Evolutionary conservation across 2,329 filamentous ascomycete species (phyloP).

Genomic region (Aspergillus melleus): DNA sequence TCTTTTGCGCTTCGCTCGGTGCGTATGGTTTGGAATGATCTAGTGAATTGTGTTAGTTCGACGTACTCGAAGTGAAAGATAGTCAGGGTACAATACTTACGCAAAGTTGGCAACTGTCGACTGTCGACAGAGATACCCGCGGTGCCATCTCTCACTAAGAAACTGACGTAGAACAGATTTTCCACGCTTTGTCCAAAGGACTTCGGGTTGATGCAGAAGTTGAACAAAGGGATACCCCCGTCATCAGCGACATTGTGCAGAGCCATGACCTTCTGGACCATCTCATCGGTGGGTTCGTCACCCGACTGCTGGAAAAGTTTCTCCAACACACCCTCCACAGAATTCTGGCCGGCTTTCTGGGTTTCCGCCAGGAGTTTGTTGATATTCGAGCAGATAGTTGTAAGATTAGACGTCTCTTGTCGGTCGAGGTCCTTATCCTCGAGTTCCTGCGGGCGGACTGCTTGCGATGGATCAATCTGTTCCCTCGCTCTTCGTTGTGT

Average conservation of each 20-base stretch:
- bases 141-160: constrained; percentile 83
- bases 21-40: constrained; percentile 47
- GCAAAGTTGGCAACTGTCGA: constrained; percentile 72
- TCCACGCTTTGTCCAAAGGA: constrained; percentile 95
- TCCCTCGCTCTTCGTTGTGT: constrained; percentile 70
- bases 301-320: constrained; percentile 13
- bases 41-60: constrained; percentile 28
- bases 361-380: constrained; percentile 57
- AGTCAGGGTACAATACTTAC: constrained; percentile 54
- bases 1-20: constrained; percentile 49
- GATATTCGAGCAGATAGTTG: constrained; percentile 75
- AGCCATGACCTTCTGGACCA: constrained; percentile 58
- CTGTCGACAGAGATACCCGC: constrained; percentile 73
- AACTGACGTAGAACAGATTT: constrained; percentile 95
- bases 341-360: constrained; percentile 47
- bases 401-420: constrained; percentile 76
- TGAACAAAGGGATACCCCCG: constrained; percentile 75
- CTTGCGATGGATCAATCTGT: constrained; percentile 66
- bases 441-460: constrained; percentile 73
- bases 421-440: constrained; percentile 71
- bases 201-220: constrained; percentile 83
- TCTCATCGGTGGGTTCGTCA: constrained; percentile 38
- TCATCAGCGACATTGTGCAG: constrained; percentile 65
- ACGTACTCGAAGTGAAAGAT: background rate
- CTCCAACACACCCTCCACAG: constrained; percentile 47